Base-by-base conservation (phyloP, 768 basidiomycete genomes). In the Hortiboletus flavorubellus region DNA sequence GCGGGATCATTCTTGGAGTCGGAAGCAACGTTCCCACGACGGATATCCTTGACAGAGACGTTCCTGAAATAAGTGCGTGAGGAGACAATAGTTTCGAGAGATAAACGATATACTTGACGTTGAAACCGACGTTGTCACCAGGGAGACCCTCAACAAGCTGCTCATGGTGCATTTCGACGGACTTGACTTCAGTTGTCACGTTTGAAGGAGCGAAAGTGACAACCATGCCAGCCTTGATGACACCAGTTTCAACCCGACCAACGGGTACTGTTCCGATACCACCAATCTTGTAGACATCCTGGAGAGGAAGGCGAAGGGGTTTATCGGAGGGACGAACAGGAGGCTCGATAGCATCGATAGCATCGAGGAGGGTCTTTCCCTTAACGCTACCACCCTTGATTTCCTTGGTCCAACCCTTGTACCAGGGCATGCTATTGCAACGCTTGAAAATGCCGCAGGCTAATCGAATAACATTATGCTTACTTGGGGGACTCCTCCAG, bases 231-330 rank as follows among this genome's bases (percentile, higher is more conserved):
- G 95, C 92, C 84, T 97, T 97, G 86, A 99, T 98, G 77, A 93
- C 72, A 88, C 97, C 97, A 72, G 97, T 99, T 84, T 99, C 97
- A 67, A 99, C 97, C 91, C 97, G 97, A 75, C 97, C 97, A 79
- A 99, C 97, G 75, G 97, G 97, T 71, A 99, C 97, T 68, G 97
- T 99, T 65, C 97, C 97, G 65, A 99, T 99, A 93, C 97, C 97
- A 80, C 97, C 97, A 69, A 99, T 99, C 85, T 99, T 99, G 93
- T 99, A 98, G 72, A 99, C 97, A 85, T 99, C 97, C 86, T 99
- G 96, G 75, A 97, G 93, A 69, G 96, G 94, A 65, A 99, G 95
- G 79, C 97, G 95, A 80, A 99, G 97, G 67, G 97, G 96, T 84
- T 98, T 98, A 82, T 99, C 97, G 73, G 90, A 88, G 61, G 97